These are phyloP conservation scores for Fusarium domesticum DNA, from an alignment of 2,329 filamentous ascomycete species.

Conservation along the genomic window DNA sequence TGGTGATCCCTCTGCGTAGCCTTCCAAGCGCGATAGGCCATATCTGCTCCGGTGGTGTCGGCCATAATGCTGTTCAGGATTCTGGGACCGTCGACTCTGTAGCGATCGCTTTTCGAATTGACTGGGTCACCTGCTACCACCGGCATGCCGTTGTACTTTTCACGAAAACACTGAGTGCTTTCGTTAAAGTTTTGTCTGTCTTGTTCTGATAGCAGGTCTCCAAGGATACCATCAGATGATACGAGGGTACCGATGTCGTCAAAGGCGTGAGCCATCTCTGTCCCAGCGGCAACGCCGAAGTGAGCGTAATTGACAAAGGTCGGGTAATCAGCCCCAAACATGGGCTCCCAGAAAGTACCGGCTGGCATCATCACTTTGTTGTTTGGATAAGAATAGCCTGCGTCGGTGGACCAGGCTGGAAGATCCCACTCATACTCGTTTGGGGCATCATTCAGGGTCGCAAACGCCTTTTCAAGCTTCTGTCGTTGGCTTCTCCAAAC, in stretches of 20 bases:
- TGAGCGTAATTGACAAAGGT: conserved; percentile 11
- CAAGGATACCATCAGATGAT: conserved; percentile 55
- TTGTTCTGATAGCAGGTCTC: conserved; percentile 39
- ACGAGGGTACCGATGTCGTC: conserved; percentile 9
- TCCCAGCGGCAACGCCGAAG: conserved; percentile 10
- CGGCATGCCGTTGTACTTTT: conserved; percentile 7
- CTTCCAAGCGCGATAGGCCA: conserved; percentile 58
- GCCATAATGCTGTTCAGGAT: conserved; percentile 7
- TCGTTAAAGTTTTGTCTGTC: background rate
- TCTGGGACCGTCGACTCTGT: conserved; percentile 17
- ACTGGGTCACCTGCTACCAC: background rate
- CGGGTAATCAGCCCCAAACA: conserved; percentile 6
- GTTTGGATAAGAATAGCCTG: conserved; percentile 5
- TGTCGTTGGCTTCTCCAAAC: background rate
- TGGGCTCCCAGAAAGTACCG: conserved; percentile 8
- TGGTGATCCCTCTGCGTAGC: background rate
- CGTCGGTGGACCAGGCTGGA: conserved; percentile 2
- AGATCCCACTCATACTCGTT: conserved; percentile 1
- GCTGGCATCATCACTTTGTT: conserved; percentile 19
- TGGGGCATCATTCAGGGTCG: conserved; percentile 2
- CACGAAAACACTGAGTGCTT: conserved; percentile 8
- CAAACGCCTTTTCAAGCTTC: conserved; percentile 13
- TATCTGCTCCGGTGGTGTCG: conserved; percentile 42
- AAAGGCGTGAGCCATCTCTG: conserved; percentile 13
- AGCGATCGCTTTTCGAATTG: background rate